These are phyloP conservation scores for Scytalidium lignicola DNA, from an alignment of 2,329 filamentous ascomycete genomes.

Conservation along the genomic window DNA sequence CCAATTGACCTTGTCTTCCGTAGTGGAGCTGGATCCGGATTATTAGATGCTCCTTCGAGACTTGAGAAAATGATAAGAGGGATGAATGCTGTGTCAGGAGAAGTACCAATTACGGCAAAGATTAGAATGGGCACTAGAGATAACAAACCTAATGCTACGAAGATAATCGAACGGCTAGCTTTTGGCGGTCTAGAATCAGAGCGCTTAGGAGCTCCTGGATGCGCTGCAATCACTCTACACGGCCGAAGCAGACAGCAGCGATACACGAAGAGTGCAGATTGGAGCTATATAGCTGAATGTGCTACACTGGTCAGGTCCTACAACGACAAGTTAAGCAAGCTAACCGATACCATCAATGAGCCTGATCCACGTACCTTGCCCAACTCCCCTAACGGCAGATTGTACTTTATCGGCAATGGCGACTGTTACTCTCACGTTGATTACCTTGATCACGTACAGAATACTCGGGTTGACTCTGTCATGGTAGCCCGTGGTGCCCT, in stretches of 20 bases:
- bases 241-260: constrained; percentile 90
- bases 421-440: constrained; percentile 93
- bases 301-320: constrained; percentile 78
- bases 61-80: constrained; percentile 91
- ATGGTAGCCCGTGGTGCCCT: constrained; percentile 96
- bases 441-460: constrained; percentile 72
- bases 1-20: constrained; percentile 93
- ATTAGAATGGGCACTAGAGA: constrained; percentile 88
- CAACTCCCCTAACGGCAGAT: constrained; percentile 58
- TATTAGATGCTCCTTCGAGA: constrained; percentile 84
- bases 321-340: constrained; percentile 59
- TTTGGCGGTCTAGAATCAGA: constrained; percentile 72
- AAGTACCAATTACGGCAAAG: constrained; percentile 90
- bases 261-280: constrained; percentile 89
- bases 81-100: constrained; percentile 90
- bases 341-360: constrained; percentile 73
- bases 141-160: constrained; percentile 70
- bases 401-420: constrained; percentile 94
- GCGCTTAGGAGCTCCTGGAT: constrained; percentile 69
- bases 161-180: constrained; percentile 76
- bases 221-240: constrained; percentile 93
- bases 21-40: constrained; percentile 80
- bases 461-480: constrained; percentile 81
- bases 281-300: constrained; percentile 89
- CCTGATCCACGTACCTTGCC: constrained; percentile 70